A percentile compares a stretch with the other conserved stretches of the same genome.
phyloP scores from a whole-genome alignment of 1,284 basidiomycete species.

The Coniferiporia weirii region DNA sequence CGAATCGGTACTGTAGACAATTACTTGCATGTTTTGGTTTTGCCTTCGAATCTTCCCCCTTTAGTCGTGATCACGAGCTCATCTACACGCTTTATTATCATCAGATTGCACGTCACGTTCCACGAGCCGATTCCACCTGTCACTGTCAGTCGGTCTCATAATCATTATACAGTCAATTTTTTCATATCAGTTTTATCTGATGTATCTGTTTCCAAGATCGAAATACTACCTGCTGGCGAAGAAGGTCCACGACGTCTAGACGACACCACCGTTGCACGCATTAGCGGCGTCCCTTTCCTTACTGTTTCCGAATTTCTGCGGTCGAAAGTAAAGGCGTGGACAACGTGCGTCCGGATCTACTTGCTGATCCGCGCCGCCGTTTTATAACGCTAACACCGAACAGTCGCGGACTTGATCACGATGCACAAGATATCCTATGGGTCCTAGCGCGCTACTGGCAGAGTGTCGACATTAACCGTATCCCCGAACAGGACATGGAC shows the following conservation, averaged over 20 bases:
- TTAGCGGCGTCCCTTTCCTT: constrained; percentile 68
- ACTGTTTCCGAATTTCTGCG: constrained; percentile 74
- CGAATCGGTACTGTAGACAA: constrained; percentile 37
- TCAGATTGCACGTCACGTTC: constrained; percentile 35
- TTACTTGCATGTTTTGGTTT: not conserved
- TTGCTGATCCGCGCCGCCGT: not conserved
- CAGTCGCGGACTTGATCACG: constrained; percentile 22
- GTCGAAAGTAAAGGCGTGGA: constrained; percentile 40
- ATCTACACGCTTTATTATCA: constrained; percentile 1
- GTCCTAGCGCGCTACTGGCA: constrained; percentile 26
- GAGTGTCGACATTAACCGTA: constrained; percentile 29
- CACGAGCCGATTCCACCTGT: constrained; percentile 33
- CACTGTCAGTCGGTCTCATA: constrained; percentile 27
- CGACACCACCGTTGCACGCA: constrained; percentile 52
- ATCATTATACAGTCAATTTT: not conserved
- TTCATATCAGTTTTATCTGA: not conserved
- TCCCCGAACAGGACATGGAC: constrained; percentile 29
- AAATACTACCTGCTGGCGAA: constrained; percentile 75
- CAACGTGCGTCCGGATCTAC: constrained; percentile 21
- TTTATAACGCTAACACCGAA: not conserved
- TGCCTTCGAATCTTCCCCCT: not conserved
- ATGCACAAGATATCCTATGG: constrained; percentile 27
- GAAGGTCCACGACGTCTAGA: constrained; percentile 70
- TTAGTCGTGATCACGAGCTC: constrained; percentile 4
- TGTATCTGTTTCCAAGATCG: constrained; percentile 46